These are phyloP conservation scores for Heliosperma pusillum DNA, from an alignment of 148 eudicot species.

Conservation along the genomic window DNA sequence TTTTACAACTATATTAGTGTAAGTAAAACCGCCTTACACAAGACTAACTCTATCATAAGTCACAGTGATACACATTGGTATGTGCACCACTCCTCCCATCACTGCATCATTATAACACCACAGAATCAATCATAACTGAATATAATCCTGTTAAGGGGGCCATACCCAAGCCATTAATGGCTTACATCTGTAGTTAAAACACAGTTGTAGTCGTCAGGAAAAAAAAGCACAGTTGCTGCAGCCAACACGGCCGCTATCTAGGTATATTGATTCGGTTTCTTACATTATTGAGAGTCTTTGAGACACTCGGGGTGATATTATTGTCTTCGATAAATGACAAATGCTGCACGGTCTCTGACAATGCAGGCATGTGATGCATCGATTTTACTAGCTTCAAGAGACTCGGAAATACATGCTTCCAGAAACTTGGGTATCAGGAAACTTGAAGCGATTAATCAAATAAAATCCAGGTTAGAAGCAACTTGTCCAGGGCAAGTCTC, in stretches of 20 bases:
- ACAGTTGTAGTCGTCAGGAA: no score
- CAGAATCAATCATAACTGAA: background rate
- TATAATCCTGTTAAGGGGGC: background rate
- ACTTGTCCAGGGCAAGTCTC: constrained; percentile 48
- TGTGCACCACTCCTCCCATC: no score
- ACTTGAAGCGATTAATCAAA: constrained; percentile 28
- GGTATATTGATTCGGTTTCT: background rate
- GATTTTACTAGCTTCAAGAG: constrained; percentile 33
- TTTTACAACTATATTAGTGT: no score
- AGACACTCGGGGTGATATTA: no score
- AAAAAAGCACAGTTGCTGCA: no score
- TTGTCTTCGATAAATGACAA: background rate
- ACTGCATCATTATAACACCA: background rate
- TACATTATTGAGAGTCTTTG: background rate
- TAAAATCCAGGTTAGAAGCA: constrained; percentile 40
- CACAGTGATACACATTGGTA: no score
- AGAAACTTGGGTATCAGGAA: constrained; percentile 52
- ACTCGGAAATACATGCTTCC: constrained; percentile 35
- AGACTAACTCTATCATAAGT: no score
- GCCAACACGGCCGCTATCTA: no score
- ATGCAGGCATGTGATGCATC: constrained; percentile 69
- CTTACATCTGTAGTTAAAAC: background rate
- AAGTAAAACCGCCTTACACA: no score
- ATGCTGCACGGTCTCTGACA: background rate
- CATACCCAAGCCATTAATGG: background rate